Evolutionary conservation across 495 filamentous ascomycete species (phyloP).

Genomic region (Penicillium robsamsonii): DNA sequence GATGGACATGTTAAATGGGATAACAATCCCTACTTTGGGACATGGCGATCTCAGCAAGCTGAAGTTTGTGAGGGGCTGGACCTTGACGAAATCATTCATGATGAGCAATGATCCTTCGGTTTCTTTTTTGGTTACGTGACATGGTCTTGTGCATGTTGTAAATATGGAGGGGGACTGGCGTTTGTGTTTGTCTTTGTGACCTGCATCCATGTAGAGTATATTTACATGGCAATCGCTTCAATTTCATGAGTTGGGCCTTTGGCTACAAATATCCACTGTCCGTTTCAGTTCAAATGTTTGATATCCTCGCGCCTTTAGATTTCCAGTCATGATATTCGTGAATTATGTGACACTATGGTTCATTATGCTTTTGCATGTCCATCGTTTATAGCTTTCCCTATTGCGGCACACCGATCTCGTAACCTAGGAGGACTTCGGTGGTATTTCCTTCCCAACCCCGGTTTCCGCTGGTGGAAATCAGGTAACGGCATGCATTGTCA

Average conservation of each 20-base stretch:
- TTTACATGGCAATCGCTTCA: neutral
- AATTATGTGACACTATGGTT: neutral
- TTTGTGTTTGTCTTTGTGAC: constrained; percentile 4
- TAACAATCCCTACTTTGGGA: constrained; percentile 38
- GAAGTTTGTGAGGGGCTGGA: constrained; percentile 41
- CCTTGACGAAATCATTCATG: constrained; percentile 26
- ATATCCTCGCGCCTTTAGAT: neutral
- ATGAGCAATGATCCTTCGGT: constrained; percentile 24
- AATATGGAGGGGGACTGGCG: constrained; percentile 15
- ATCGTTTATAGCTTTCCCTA: constrained; percentile 6
- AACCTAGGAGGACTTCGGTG: constrained; percentile 90
- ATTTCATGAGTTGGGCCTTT: neutral
- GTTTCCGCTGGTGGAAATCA: constrained; percentile 88
- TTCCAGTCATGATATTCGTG: constrained; percentile 10
- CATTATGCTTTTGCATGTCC: neutral
- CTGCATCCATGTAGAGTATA: neutral
- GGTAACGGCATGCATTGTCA: constrained; percentile 83
- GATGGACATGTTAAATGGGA: constrained; percentile 37
- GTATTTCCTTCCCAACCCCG: constrained; percentile 92
- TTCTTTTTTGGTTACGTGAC: constrained; percentile 12
- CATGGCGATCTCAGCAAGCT: constrained; percentile 39
- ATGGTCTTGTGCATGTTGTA: constrained; percentile 4
- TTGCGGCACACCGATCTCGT: constrained; percentile 71
- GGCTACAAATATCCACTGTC: neutral
- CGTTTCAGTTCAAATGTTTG: neutral